phyloP scores from a whole-genome alignment of 2,329 filamentous ascomycete genomes.

The Ceratocystis eucalypticola region DNA sequence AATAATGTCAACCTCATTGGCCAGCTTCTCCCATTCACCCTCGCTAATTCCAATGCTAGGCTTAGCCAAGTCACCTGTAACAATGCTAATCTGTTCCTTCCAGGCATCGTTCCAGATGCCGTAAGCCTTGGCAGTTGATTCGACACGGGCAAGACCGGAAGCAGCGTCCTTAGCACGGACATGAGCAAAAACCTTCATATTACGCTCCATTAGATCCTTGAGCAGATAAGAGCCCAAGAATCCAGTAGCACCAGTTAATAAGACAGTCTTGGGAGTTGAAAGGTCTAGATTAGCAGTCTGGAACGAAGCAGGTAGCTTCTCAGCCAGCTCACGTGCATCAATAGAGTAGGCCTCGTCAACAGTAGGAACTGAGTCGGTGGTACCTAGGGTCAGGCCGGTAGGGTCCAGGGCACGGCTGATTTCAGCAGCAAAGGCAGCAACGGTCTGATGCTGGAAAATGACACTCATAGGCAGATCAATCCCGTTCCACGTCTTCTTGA shows the following conservation, averaged over 20 bases:
- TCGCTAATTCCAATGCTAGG: constrained; percentile 59
- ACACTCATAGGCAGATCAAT: constrained; percentile 26
- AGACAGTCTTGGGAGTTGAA: constrained; percentile 41
- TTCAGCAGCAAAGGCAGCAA: constrained; percentile 25
- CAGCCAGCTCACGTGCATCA: constrained; percentile 38
- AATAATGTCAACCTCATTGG: constrained; percentile 54
- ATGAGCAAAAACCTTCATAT: constrained; percentile 54
- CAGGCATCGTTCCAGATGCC: constrained; percentile 64
- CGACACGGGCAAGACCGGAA: constrained; percentile 50
- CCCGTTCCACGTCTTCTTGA: constrained; percentile 25
- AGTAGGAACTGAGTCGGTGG: constrained; percentile 19
- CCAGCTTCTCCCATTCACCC: constrained; percentile 50
- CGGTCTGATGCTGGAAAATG: constrained; percentile 25
- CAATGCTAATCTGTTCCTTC: constrained; percentile 48
- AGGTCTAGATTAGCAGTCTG: constrained; percentile 24
- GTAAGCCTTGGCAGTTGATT: constrained; percentile 57
- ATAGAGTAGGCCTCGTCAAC: constrained; percentile 35
- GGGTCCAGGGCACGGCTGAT: constrained; percentile 24
- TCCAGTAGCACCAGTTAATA: constrained; percentile 79
- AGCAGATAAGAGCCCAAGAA: constrained; percentile 77
- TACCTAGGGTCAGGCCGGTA: constrained; percentile 25
- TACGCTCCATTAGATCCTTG: constrained; percentile 55
- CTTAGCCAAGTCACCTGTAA: constrained; percentile 61
- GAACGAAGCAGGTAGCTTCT: constrained; percentile 34
- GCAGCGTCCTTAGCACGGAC: constrained; percentile 54